phyloP scores from a whole-genome alignment of 306 rosid species.

The Quercus glauca region DNA sequence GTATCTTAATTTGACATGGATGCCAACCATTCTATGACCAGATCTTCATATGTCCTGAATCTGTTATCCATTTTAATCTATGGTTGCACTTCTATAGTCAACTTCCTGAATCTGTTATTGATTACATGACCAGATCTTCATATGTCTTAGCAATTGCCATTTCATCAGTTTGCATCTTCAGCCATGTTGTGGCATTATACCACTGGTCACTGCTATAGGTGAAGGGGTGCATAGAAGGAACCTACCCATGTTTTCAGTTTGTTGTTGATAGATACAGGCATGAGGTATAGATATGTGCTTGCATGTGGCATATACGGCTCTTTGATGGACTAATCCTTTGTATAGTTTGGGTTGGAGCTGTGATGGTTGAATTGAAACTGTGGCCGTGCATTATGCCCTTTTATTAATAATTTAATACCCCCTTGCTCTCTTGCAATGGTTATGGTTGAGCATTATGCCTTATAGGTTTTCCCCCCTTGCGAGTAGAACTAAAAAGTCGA shows the following conservation, averaged over 20 bases:
- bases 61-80: neutral
- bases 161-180: neutral
- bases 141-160: neutral
- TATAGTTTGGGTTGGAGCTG: neutral
- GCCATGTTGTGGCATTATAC: too few relatives aligned
- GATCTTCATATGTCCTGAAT: neutral
- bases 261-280: neutral
- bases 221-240: neutral
- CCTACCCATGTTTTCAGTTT: too few relatives aligned
- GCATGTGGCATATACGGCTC: neutral
- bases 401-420: too few relatives aligned
- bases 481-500: too few relatives aligned
- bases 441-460: too few relatives aligned
- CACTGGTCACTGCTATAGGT: neutral
- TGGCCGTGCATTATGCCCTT: neutral
- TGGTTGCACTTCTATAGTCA: neutral
- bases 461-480: too few relatives aligned
- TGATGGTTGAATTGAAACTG: neutral
- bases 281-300: conserved; percentile 3
- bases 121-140: neutral
- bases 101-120: neutral
- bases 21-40: neutral
- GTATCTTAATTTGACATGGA: neutral
- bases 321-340: neutral
- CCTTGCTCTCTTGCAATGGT: too few relatives aligned